phyloP scores from a whole-genome alignment of 768 basidiomycete genomes.

The Lyophyllum semitale region DNA sequence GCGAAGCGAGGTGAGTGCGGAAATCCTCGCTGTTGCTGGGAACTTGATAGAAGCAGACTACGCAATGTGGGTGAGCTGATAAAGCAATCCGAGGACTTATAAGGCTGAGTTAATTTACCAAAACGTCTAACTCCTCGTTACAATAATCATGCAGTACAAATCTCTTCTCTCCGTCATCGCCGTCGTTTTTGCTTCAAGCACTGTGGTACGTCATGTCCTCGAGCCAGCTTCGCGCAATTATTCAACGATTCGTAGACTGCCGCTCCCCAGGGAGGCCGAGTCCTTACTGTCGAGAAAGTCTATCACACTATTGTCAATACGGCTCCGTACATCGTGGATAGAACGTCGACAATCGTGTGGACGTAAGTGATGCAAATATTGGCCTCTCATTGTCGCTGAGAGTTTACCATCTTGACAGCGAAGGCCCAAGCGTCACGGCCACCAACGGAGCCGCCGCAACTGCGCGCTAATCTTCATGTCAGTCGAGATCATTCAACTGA shows the following conservation, averaged over 20 bases:
- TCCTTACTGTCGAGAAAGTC: slow-evolving; percentile 20
- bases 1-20: background rate
- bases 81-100: background rate
- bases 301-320: slow-evolving; percentile 18
- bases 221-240: background rate
- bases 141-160: background rate
- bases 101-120: background rate
- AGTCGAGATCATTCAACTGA: background rate
- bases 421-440: background rate
- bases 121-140: background rate
- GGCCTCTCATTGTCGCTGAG: background rate
- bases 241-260: background rate
- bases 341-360: slow-evolving; percentile 23
- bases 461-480: background rate
- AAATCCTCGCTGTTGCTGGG: background rate
- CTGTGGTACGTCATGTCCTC: background rate
- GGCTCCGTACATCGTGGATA: slow-evolving; percentile 25
- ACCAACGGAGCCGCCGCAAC: background rate
- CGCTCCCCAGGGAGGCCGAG: background rate
- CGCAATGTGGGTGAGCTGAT: background rate
- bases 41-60: background rate
- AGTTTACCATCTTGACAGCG: background rate
- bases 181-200: background rate
- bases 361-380: slow-evolving; percentile 19
- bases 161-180: background rate